Evolutionary conservation across 163 green algal genomes (phyloP).

Genomic region (Chlamydomonas reinhardtii): DNA sequence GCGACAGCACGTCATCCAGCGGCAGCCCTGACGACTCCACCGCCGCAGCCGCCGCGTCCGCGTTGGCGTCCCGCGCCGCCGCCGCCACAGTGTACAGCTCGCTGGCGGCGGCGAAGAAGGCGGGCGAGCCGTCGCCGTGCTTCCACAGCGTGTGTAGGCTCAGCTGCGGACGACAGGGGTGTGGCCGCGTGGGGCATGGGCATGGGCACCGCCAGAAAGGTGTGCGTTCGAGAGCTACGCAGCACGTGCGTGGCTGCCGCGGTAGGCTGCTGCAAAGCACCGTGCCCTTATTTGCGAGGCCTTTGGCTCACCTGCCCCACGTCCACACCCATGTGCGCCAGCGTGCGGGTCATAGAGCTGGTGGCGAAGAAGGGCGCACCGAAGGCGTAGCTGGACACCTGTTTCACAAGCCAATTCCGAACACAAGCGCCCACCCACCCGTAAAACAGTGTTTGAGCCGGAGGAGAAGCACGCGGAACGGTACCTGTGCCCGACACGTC

Average conservation of each 20-base stretch:
- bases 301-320: too few species aligned
- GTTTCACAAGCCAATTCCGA: too few species aligned
- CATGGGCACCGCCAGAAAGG: too few species aligned
- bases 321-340: slow-evolving; percentile 12
- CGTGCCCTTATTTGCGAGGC: too few species aligned
- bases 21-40: neutral
- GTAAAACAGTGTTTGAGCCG: neutral
- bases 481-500: too few species aligned
- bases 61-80: slow-evolving; percentile 1
- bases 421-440: too few species aligned
- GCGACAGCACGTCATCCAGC: slow-evolving; percentile 8
- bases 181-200: neutral
- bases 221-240: neutral
- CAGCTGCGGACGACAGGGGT: neutral
- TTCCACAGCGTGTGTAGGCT: slow-evolving; percentile 46
- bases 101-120: slow-evolving; percentile 44
- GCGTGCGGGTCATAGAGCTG: neutral
- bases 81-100: slow-evolving; percentile 42
- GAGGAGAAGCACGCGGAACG: too few species aligned
- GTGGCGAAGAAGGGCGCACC: slow-evolving; percentile 41
- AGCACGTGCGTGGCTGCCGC: too few species aligned
- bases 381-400: slow-evolving; percentile 44
- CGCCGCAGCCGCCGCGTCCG: neutral
- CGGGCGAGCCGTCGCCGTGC: slow-evolving; percentile 10
- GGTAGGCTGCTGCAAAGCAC: too few species aligned